Evolutionary conservation across 2,329 filamentous ascomycete genomes (phyloP), one percentile per base, ranked within the genome.

Genomic region (Cryphonectria radicalis): DNA sequence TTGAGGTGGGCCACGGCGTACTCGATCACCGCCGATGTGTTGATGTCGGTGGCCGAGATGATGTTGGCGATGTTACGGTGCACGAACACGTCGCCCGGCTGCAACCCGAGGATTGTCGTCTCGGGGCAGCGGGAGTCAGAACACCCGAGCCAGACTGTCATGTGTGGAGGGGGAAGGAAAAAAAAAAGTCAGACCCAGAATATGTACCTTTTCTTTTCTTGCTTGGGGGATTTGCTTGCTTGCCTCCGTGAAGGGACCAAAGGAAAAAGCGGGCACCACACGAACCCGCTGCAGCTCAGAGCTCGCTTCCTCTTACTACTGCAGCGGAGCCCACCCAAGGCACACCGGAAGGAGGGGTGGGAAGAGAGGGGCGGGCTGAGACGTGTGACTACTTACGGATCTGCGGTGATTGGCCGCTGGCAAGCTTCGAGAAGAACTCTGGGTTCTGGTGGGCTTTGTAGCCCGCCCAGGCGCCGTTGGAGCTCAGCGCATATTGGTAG

Each of bases 1-100:
- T 91, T 89, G 50, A 97, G 84, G 78, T 92, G 86, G 70, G 82
- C 84, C 72, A 97, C 92, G 60, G 93, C 92, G 79, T 91, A 97
- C 78, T 95, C 91, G 78, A 97, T 91, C 63, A 95, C 93, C 69
- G 90, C 88, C 14, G 89, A 86, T 46, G 90, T 90, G 82, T 89
- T 93, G 80, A 95, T 88, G 80, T 97, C 94, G 76, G 89, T 90
- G 28, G 90, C 84, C 70, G 90, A 89, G 74, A 97, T 83, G 77
- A 95, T 89, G 84, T 97, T 97, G 81, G 93, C 93, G 80, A 97
- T 95, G 84, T 97, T 97, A 79, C 94, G 92, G 85, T 97, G 93
- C 67, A 94, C 92, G 80, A 97, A 97, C 75, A 97, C 90, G 77
- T 97, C 93, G 72, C 94, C 93, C 3, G 93, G 93, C 77, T 93